phyloP scores from a whole-genome alignment of 163 green algal genomes.

The Trebouxia gelatinosa region DNA sequence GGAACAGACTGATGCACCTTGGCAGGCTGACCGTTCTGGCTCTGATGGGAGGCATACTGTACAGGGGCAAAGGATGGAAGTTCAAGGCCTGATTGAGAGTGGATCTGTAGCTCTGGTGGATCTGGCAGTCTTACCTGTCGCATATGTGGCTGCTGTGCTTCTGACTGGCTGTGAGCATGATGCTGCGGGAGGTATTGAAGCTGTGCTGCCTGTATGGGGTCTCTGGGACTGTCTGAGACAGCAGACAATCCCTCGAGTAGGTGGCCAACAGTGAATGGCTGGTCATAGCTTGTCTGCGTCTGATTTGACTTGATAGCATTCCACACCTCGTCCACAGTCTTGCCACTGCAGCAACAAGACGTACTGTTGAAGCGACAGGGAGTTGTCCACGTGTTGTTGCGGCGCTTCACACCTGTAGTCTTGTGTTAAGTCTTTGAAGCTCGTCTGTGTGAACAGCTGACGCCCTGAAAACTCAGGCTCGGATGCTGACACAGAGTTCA shows the following conservation, averaged over 20 bases:
- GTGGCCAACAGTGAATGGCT: slow-evolving; percentile 28
- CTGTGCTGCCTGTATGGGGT: slow-evolving; percentile 7
- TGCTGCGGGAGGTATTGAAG: slow-evolving; percentile 24
- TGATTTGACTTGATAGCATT: slow-evolving; percentile 29
- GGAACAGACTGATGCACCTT: background rate
- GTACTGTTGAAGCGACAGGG: no score
- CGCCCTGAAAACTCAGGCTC: no score
- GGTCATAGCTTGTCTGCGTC: slow-evolving; percentile 69
- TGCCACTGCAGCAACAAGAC: slow-evolving; percentile 16
- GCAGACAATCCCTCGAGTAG: slow-evolving; percentile 28
- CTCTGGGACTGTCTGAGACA: slow-evolving; percentile 11
- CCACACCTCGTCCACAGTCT: slow-evolving; percentile 40
- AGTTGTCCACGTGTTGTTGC: no score
- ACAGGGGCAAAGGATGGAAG: background rate
- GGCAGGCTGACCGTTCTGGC: background rate
- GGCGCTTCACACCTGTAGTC: no score
- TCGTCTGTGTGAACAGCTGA: no score
- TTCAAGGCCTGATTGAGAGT: background rate
- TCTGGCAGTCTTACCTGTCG: slow-evolving; percentile 7
- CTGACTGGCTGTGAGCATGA: slow-evolving; percentile 16
- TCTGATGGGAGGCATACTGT: background rate
- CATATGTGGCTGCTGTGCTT: background rate
- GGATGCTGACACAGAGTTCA: no score
- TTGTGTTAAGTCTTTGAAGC: no score
- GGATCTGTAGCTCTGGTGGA: slow-evolving; percentile 34